Evolutionary conservation across 2,329 filamentous ascomycete species (phyloP).

Genomic region (Cladosporium sp.): DNA sequence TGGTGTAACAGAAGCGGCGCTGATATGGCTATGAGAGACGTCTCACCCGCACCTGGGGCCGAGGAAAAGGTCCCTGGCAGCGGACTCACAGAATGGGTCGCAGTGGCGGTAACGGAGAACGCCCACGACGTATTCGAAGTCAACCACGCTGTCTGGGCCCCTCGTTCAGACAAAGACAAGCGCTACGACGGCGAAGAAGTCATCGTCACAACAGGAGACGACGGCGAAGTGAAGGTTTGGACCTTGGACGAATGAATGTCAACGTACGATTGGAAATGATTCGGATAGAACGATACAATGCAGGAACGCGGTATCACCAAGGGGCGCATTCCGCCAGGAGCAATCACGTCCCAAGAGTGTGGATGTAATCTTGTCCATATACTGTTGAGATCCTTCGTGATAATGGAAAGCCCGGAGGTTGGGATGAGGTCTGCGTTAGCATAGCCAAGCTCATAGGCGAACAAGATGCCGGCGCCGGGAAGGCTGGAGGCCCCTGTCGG

Average conservation of each 20-base stretch:
- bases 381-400: too few species aligned
- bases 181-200: slow-evolving; percentile 67
- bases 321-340: too few species aligned
- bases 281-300: too few species aligned
- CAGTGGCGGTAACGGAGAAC: slow-evolving; percentile 62
- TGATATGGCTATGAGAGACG: slow-evolving; percentile 23
- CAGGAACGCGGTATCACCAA: too few species aligned
- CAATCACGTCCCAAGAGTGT: too few species aligned
- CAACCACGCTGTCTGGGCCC: slow-evolving; percentile 87
- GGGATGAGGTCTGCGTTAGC: too few species aligned
- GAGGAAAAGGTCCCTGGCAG: neutral
- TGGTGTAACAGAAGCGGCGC: slow-evolving; percentile 27
- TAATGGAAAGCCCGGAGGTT: too few species aligned
- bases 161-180: slow-evolving; percentile 62
- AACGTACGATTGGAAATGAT: too few species aligned
- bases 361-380: too few species aligned
- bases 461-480: too few species aligned
- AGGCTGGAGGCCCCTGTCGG: too few species aligned
- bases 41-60: slow-evolving; percentile 7
- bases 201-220: slow-evolving; percentile 84
- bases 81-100: slow-evolving; percentile 56
- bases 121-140: slow-evolving; percentile 91
- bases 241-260: slow-evolving; percentile 39
- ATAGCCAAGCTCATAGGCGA: too few species aligned
- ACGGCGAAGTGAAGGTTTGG: slow-evolving; percentile 84